Percentiles rank a stretch among this genome's conserved stretches.
phyloP scores from a whole-genome alignment of 192 early-diverging fungal genomes.

The Coemansia javaensis region DNA sequence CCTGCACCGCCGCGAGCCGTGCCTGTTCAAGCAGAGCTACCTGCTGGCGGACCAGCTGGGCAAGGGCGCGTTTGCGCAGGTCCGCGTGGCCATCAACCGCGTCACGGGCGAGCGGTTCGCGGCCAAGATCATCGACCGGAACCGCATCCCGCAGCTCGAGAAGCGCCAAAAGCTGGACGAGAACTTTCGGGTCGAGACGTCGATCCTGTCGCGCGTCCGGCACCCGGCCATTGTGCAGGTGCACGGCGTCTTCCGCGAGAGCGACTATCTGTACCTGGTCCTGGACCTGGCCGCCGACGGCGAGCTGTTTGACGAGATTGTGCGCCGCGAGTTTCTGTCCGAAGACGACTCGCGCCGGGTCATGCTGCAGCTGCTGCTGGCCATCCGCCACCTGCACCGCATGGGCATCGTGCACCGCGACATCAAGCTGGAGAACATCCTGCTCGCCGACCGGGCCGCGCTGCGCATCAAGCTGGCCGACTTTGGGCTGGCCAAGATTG shows the following conservation, averaged over 20 bases:
- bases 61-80: conserved; percentile 63
- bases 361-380: conserved; percentile 72
- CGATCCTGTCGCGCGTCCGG: conserved; percentile 46
- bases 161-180: conserved; percentile 42
- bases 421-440: conserved; percentile 79
- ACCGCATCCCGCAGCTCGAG: conserved; percentile 23
- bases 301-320: conserved; percentile 91
- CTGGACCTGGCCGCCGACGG: conserved; percentile 70
- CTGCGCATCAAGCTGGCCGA: conserved; percentile 86
- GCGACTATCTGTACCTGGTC: conserved; percentile 47
- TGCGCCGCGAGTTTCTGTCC: conserved; percentile 63
- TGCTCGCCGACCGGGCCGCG: conserved; percentile 54
- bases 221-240: conserved; percentile 47
- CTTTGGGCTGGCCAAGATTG: conserved; percentile 91
- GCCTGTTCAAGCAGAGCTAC: conserved; percentile 49
- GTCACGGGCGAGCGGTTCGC: conserved; percentile 62
- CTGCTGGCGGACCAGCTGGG: conserved; percentile 34
- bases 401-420: conserved; percentile 70
- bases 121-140: conserved; percentile 74
- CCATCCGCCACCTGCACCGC: conserved; percentile 67
- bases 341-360: conserved; percentile 77
- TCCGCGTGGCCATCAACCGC: conserved; percentile 59
- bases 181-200: conserved; percentile 45
- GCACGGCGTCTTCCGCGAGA: conserved; percentile 47
- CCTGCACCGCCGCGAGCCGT: conserved; percentile 32